Evolutionary conservation across 805 yeast species (phyloP).

Genomic region (Zygotorulaspora chibaensis): DNA sequence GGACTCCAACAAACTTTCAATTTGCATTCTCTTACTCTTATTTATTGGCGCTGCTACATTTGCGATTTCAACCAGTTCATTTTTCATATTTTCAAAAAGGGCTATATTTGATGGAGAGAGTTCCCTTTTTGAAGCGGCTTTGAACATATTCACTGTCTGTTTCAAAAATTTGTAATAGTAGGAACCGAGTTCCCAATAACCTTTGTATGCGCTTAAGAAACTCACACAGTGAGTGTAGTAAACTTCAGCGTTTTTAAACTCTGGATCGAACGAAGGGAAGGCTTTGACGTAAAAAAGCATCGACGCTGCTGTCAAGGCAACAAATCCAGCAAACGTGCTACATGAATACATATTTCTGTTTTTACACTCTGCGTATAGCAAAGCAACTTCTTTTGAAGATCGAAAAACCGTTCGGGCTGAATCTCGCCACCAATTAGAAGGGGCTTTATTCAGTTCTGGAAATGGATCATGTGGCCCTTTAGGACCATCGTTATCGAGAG

Average conservation of each 20-base stretch:
- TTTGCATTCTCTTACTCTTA: slow-evolving; percentile 1
- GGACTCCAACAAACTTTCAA: slow-evolving; percentile 1
- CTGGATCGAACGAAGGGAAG: slow-evolving; percentile 3
- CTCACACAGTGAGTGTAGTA: slow-evolving; percentile 1
- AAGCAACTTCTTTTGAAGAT: slow-evolving; percentile 1
- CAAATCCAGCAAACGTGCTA: slow-evolving; percentile 4
- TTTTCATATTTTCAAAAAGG: slow-evolving; percentile 5
- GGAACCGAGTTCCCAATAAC: slow-evolving; percentile 3
- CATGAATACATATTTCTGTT: slow-evolving; percentile 3
- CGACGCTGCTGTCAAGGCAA: slow-evolving; percentile 3
- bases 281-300: slow-evolving; percentile 1
- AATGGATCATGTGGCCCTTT: slow-evolving; percentile 1
- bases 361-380: slow-evolving; percentile 1
- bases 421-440: slow-evolving; percentile 2
- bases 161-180: slow-evolving; percentile 1
- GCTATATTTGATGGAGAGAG: not conserved
- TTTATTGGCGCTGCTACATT: slow-evolving; percentile 1
- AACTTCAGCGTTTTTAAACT: not conserved
- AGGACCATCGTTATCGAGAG: slow-evolving; percentile 1
- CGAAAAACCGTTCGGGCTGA: slow-evolving; percentile 2
- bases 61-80: slow-evolving; percentile 2
- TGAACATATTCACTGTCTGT: slow-evolving; percentile 3
- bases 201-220: not conserved
- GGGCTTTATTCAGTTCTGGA: not conserved
- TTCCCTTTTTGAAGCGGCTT: slow-evolving; percentile 1